Base-by-base conservation (phyloP, 495 filamentous ascomycete species). In the Daldinia bambusicola region DNA sequence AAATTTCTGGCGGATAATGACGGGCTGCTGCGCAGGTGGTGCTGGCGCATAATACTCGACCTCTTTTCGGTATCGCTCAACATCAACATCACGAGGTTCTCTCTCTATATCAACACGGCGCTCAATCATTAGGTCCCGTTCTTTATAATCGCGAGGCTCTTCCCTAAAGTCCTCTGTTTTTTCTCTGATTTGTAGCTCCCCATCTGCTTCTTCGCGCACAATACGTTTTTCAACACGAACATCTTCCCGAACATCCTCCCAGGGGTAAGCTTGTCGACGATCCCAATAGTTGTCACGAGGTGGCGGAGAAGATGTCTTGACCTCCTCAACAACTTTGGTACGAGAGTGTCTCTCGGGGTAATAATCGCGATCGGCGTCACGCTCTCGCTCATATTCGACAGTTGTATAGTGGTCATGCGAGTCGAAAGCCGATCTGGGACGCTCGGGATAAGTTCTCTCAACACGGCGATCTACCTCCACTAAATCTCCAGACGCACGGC, bases 31-130 rank as follows among this genome's bases (percentile, higher is more conserved):
- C 0, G 83, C 79, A 48, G 84, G 83, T 30, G 87, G 83, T 13
- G 84, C 84, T 14, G 83, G 81, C n/a, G 81, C 79, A 78, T 87
- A 91, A 78, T 89, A 89, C 62, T 94, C 92, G 50, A 87, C 87
- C 63, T 91, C 88, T 73, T 87, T 87, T 76, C 87, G 84, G 76
- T 89, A 90, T 69, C 81, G 85, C 76, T 89, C 87, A 18, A 90
- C 74, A 51, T 89, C 87, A 53, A 63, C 84, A n/a, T 78, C 76
- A 36, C 74, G 76, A 22, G 76, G 75, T 8, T 86, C 80, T 66
- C 79, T 80, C 56, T 84, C 81, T 40, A 83, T 81, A 37, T 80
- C 58, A 14, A 70, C 67, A 3, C 84, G 81, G 52, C 81, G 81
- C 72, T 86, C 85, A 30, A 88, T 74, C 43, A 72, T 75, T 32